Percentiles rank a stretch among this genome's conserved stretches.
phyloP scores from a whole-genome alignment of 495 filamentous ascomycete genomes.

The Aspergillus sparsus region DNA sequence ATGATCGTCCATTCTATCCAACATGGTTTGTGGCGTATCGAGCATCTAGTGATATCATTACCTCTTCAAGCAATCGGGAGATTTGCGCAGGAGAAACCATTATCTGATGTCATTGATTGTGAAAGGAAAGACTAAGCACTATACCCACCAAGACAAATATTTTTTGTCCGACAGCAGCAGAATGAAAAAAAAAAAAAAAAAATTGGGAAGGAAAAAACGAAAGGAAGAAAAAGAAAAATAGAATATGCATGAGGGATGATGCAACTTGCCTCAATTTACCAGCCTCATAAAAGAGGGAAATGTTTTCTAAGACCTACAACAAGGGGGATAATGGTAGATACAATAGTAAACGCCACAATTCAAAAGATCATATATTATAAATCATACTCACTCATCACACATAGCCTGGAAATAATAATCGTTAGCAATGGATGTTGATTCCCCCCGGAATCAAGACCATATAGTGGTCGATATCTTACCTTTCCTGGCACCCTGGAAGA shows the following conservation, averaged over 20 bases:
- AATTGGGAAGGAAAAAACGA: not conserved
- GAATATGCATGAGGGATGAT: not conserved
- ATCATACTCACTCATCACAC: conserved; percentile 47
- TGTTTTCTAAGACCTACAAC: conserved; percentile 18
- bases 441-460: not conserved
- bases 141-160: not conserved
- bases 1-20: no score
- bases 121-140: not conserved
- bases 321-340: conserved; percentile 20
- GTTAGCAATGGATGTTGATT: conserved; percentile 2
- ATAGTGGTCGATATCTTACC: conserved; percentile 45
- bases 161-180: not conserved
- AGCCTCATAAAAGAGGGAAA: conserved; percentile 10
- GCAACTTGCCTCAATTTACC: conserved; percentile 15
- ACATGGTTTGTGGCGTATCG: not conserved
- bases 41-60: not conserved
- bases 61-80: not conserved
- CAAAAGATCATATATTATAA: conserved; percentile 38
- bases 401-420: conserved; percentile 16
- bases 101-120: not conserved
- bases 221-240: not conserved
- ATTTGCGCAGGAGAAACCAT: not conserved
- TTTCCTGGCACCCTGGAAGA: conserved; percentile 90
- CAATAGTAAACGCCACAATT: conserved; percentile 30
- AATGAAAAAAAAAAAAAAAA: not conserved